Percentiles rank a stretch among this genome's conserved stretches.
Conservation (phyloP, 2,329 filamentous ascomycete species). For the Aphanoascus verrucosus region DNA sequence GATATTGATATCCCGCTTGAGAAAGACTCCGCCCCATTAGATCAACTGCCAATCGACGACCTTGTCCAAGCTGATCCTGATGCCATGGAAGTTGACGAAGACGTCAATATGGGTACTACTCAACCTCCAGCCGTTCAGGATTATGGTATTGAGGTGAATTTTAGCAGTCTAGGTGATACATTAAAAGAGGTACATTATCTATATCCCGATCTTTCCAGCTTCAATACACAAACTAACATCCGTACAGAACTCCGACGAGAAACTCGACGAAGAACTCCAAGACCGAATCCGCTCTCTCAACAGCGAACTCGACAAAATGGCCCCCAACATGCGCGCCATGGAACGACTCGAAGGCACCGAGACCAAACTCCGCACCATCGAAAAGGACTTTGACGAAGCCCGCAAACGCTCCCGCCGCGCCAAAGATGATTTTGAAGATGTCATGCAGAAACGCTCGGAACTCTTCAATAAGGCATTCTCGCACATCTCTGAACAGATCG, state of each 20-base stretch:
- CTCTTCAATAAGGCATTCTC: slow-evolving; percentile 91
- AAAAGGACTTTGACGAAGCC: slow-evolving; percentile 81
- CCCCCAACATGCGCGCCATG: slow-evolving; percentile 91
- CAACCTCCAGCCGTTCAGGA: slow-evolving; percentile 64
- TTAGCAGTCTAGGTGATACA: slow-evolving; percentile 69
- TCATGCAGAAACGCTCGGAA: slow-evolving; percentile 74
- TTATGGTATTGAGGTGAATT: slow-evolving; percentile 85
- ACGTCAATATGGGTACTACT: slow-evolving; percentile 37
- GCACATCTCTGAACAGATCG: slow-evolving; percentile 92
- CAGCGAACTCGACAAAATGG: slow-evolving; percentile 79
- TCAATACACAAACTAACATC: slow-evolving; percentile 22
- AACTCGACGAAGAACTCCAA: slow-evolving; percentile 62
- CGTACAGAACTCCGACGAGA: slow-evolving; percentile 53
- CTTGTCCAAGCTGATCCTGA: slow-evolving; percentile 64
- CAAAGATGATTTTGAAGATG: slow-evolving; percentile 69
- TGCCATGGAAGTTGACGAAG: slow-evolving; percentile 85
- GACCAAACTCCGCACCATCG: slow-evolving; percentile 67
- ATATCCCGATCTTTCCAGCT: background rate
- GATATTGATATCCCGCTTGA: slow-evolving; percentile 77
- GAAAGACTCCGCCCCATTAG: slow-evolving; percentile 58
- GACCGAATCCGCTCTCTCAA: slow-evolving; percentile 67
- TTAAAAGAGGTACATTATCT: slow-evolving; percentile 56
- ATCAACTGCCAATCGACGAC: slow-evolving; percentile 79
- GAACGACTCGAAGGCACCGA: slow-evolving; percentile 83
- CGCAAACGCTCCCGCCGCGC: slow-evolving; percentile 62